Evolutionary conservation across 2,329 filamentous ascomycete species (phyloP), one percentile per base, ranked within the genome.

Genomic region (Ramularia endophylla): DNA sequence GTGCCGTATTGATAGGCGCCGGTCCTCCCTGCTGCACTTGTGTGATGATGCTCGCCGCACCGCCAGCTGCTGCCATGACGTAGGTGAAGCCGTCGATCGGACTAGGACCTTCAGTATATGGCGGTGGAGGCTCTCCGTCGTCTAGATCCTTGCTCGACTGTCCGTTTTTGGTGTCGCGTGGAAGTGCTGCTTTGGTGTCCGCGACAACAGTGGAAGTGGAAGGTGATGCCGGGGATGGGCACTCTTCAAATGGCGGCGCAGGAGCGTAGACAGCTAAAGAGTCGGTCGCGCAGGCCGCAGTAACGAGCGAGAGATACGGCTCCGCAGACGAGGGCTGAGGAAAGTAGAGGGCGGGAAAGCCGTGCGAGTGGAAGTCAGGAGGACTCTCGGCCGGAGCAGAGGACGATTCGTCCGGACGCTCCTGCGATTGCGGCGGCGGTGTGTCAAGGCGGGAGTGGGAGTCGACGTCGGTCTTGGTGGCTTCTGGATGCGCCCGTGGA

Each of bases 1-100:
- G 74, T 41, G 59, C 50, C 19, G 87, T 85, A 66, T 92, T 94
- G 56, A 95, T 80, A 27, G 89, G 85, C 57, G 88, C 85, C 16
- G 77, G 75, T 37, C 85, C 89, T 53, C 85, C 85, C 69, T 98
- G 92, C 64, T 94, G 89, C 57, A 98, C 92, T 72, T 98, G 92
- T 68, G 92, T 98, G 71, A 98, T 94, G 64, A 98, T 95, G 78
- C 92, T 97, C 72, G 89, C 84, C 57, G 89, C 86, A 71, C 89
- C 90, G 75, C 90, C 90, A 69, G 90, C 89, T 65, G 88, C 86
- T 69, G 92, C 89, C 92, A 98, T 98, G 65, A 95, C 80, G 78
- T 94, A 98, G 57, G 85, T 83, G 62, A 98, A 98, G 43, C 87
- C 87, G 47, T 85, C 78, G 64, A 98, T 80, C 49, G 92, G 92